phyloP scores from a whole-genome alignment of 768 basidiomycete genomes.

The Cystofilobasidium macerans region DNA sequence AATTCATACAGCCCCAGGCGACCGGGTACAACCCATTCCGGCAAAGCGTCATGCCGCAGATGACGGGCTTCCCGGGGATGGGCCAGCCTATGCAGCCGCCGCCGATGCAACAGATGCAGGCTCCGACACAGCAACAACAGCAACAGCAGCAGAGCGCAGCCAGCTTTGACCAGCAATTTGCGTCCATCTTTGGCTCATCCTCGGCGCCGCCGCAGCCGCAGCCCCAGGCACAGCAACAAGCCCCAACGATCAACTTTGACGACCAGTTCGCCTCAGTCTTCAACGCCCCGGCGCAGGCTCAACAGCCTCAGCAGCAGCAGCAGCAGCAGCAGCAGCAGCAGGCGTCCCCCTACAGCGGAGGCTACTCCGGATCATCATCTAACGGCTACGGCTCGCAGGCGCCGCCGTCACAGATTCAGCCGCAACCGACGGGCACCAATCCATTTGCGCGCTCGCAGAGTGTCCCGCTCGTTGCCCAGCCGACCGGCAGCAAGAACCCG shows the following conservation, averaged over 20 bases:
- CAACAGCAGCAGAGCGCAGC: neutral
- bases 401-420: constrained; percentile 4
- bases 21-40: constrained; percentile 75
- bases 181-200: neutral
- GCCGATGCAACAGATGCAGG: too few relatives aligned
- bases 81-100: too few relatives aligned
- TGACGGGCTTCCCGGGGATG: constrained; percentile 12
- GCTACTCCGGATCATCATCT: constrained; percentile 6
- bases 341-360: neutral
- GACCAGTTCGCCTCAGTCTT: neutral
- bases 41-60: constrained; percentile 48
- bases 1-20: constrained; percentile 38
- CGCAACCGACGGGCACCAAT: constrained; percentile 26
- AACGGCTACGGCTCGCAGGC: neutral
- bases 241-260: neutral
- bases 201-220: neutral
- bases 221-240: constrained; percentile 19
- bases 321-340: neutral
- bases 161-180: constrained; percentile 3
- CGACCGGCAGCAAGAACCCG: constrained; percentile 90
- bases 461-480: constrained; percentile 68
- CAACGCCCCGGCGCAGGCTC: neutral
- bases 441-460: constrained; percentile 12
- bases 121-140: constrained; percentile 1
- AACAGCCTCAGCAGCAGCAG: constrained; percentile 14